phyloP scores from a whole-genome alignment of 2,329 filamentous ascomycete genomes.

The Beauveria medogensis region DNA sequence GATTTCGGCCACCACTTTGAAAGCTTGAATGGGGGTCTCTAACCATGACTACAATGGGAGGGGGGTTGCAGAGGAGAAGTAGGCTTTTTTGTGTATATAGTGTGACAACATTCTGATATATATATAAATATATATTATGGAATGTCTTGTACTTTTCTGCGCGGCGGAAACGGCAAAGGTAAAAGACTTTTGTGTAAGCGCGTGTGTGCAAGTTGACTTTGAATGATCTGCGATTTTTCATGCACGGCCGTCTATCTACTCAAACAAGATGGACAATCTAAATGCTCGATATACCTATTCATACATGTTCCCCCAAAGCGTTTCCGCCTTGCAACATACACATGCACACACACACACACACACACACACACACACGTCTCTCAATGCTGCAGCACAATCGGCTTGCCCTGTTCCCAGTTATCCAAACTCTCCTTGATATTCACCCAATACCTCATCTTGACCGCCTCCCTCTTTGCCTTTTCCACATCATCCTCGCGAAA shows the following conservation, averaged over 20 bases:
- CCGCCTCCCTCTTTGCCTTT: constrained; percentile 60
- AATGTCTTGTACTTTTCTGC: neutral
- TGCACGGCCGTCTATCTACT: too few relatives aligned
- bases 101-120: neutral
- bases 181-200: too few relatives aligned
- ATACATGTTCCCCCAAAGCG: too few relatives aligned
- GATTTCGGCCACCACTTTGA: neutral
- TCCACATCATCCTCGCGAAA: constrained; percentile 61
- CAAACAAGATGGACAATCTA: too few relatives aligned
- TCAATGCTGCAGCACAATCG: constrained; percentile 44
- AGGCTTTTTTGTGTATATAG: neutral
- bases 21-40: neutral
- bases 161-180: too few relatives aligned
- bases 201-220: neutral
- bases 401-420: constrained; percentile 75
- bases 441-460: constrained; percentile 80
- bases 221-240: too few relatives aligned
- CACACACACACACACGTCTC: too few relatives aligned
- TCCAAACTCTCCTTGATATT: constrained; percentile 75
- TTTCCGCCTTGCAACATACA: too few relatives aligned
- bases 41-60: neutral
- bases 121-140: neutral
- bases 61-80: neutral
- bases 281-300: too few relatives aligned
- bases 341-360: too few relatives aligned